Conservation (phyloP, 805 yeast species). For the Teunomyces barrocoloradensis region DNA sequence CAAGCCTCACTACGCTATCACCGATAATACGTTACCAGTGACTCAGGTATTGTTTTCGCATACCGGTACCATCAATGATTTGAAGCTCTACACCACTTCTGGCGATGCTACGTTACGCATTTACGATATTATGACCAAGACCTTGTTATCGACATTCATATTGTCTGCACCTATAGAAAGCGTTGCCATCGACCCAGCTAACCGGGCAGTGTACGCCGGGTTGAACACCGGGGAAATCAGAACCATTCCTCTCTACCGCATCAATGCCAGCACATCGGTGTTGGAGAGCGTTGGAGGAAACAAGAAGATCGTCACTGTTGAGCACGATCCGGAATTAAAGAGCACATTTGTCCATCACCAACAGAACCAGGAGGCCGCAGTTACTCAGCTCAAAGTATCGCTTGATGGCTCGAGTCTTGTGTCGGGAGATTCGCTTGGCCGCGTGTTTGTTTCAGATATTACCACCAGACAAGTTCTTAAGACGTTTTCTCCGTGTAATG, state of each 20-base stretch:
- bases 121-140: constrained; percentile 50
- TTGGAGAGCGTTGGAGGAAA: constrained; percentile 63
- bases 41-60: constrained; percentile 45
- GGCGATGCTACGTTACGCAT: constrained; percentile 72
- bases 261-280: constrained; percentile 34
- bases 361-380: constrained; percentile 18
- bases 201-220: constrained; percentile 72
- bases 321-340: constrained; percentile 46
- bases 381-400: constrained; percentile 58
- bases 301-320: constrained; percentile 50
- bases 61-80: constrained; percentile 57
- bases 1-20: constrained; percentile 57
- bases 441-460: constrained; percentile 64
- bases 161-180: constrained; percentile 55
- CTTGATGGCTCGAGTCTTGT: constrained; percentile 72
- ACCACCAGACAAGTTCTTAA: constrained; percentile 66
- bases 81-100: constrained; percentile 66
- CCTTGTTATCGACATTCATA: constrained; percentile 69
- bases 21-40: constrained; percentile 60
- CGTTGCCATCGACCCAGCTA: constrained; percentile 73
- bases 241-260: constrained; percentile 48
- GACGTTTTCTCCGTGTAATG: constrained; percentile 44
- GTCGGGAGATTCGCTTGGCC: constrained; percentile 75
- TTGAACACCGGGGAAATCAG: constrained; percentile 60
- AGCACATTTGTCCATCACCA: constrained; percentile 55